These are phyloP conservation scores for Rhizopogon salebrosus DNA, from an alignment of 768 basidiomycete genomes.

Conservation along the genomic window DNA sequence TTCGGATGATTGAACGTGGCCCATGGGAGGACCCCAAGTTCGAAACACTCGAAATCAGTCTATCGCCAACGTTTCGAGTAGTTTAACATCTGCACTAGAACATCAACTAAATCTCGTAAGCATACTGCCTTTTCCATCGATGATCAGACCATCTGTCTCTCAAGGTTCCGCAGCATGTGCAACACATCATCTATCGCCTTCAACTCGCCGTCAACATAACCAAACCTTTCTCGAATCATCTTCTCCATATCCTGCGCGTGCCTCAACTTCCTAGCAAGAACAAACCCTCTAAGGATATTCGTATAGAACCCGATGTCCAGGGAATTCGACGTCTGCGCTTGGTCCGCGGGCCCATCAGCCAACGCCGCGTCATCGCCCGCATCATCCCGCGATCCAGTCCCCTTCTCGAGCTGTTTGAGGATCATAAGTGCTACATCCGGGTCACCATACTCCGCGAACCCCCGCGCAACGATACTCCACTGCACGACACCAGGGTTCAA, in stretches of 20 bases:
- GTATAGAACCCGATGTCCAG: conserved; percentile 30
- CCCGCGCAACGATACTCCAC: conserved; percentile 44
- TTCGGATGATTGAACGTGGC: too few relatives aligned
- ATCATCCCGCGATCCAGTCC: background rate
- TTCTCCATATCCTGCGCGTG: conserved; percentile 27
- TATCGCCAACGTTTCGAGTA: too few relatives aligned
- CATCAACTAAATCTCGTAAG: background rate
- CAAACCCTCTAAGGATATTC: conserved; percentile 33
- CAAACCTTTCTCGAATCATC: conserved; percentile 16
- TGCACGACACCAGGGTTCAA: conserved; percentile 42
- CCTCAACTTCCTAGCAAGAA: conserved; percentile 22
- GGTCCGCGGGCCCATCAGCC: background rate
- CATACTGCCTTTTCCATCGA: background rate
- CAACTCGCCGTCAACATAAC: conserved; percentile 21
- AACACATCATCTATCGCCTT: conserved; percentile 18
- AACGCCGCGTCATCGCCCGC: background rate
- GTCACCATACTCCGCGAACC: conserved; percentile 38
- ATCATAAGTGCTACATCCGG: conserved; percentile 32
- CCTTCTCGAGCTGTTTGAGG: conserved; percentile 37
- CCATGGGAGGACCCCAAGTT: too few relatives aligned
- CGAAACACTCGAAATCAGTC: too few relatives aligned
- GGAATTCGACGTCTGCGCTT: background rate
- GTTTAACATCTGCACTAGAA: background rate
- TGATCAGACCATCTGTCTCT: background rate
- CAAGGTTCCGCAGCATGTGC: conserved; percentile 14